phyloP scores from a whole-genome alignment of 1,284 basidiomycete genomes.

The Thelephora terrestris region DNA sequence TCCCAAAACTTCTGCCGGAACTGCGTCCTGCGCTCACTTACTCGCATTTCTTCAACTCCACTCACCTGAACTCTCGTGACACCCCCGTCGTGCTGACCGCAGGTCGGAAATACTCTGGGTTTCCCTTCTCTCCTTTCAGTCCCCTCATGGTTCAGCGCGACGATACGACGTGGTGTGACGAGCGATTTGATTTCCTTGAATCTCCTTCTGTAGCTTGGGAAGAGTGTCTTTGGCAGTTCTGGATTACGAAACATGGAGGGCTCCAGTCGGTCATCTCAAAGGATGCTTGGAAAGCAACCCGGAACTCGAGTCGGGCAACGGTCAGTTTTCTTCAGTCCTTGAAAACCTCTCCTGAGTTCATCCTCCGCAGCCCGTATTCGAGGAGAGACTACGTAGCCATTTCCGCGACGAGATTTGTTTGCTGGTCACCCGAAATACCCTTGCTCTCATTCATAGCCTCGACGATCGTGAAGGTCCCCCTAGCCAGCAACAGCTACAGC shows the following conservation, averaged over 20 bases:
- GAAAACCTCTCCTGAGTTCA: background rate
- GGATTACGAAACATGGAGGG: slow-evolving; percentile 42
- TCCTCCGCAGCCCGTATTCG: slow-evolving; percentile 26
- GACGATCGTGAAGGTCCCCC: slow-evolving; percentile 11
- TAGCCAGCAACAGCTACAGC: too few species aligned
- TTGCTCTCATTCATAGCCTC: slow-evolving; percentile 18
- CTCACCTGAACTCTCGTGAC: background rate
- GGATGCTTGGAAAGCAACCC: slow-evolving; percentile 9
- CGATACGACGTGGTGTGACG: slow-evolving; percentile 52
- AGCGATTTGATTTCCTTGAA: slow-evolving; percentile 38
- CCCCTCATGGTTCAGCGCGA: slow-evolving; percentile 39
- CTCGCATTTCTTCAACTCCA: slow-evolving; percentile 6
- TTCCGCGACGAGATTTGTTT: slow-evolving; percentile 48
- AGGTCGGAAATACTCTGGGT: slow-evolving; percentile 17
- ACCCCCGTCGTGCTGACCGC: slow-evolving; percentile 21
- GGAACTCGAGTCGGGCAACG: background rate
- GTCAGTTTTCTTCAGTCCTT: slow-evolving; percentile 3
- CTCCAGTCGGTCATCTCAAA: slow-evolving; percentile 10
- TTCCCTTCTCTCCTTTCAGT: slow-evolving; percentile 29
- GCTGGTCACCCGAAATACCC: slow-evolving; percentile 34
- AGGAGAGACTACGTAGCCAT: slow-evolving; percentile 33
- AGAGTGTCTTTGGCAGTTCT: slow-evolving; percentile 61
- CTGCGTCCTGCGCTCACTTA: slow-evolving; percentile 9
- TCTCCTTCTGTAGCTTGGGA: slow-evolving; percentile 46
- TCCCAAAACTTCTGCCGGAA: slow-evolving; percentile 30